phyloP scores from a whole-genome alignment of 306 rosid genomes.

The Rosa rugosa region DNA sequence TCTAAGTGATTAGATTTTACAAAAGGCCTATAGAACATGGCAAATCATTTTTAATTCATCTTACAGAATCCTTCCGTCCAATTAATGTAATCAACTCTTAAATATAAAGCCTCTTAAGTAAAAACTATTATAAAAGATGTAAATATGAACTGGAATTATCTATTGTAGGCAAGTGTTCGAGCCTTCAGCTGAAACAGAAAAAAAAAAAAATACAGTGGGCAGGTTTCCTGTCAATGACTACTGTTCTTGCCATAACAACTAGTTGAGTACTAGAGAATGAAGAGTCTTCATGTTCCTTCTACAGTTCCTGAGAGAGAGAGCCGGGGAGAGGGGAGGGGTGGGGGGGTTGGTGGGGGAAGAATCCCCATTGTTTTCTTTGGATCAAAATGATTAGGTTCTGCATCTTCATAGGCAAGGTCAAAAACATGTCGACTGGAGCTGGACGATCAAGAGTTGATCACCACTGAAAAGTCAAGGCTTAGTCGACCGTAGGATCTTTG shows the following conservation, averaged over 20 bases:
- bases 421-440: background rate
- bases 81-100: background rate
- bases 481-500: background rate
- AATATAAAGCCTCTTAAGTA: background rate
- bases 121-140: background rate
- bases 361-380: background rate
- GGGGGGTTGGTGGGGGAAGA: too few species aligned
- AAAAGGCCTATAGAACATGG: slow-evolving; percentile 1
- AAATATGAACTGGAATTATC: background rate
- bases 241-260: background rate
- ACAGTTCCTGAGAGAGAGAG: too few species aligned
- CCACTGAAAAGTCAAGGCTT: background rate
- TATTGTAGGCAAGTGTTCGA: background rate
- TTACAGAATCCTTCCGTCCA: background rate
- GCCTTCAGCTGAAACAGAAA: background rate
- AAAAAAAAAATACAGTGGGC: background rate
- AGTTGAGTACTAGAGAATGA: background rate
- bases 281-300: too few species aligned
- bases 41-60: background rate
- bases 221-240: background rate
- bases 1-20: slow-evolving; percentile 5
- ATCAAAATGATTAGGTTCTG: background rate
- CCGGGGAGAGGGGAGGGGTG: too few species aligned
- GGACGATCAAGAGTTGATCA: background rate
- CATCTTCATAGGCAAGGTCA: background rate